Conservation (phyloP, 2,329 filamentous ascomycete genomes). For the Phoma sp. region DNA sequence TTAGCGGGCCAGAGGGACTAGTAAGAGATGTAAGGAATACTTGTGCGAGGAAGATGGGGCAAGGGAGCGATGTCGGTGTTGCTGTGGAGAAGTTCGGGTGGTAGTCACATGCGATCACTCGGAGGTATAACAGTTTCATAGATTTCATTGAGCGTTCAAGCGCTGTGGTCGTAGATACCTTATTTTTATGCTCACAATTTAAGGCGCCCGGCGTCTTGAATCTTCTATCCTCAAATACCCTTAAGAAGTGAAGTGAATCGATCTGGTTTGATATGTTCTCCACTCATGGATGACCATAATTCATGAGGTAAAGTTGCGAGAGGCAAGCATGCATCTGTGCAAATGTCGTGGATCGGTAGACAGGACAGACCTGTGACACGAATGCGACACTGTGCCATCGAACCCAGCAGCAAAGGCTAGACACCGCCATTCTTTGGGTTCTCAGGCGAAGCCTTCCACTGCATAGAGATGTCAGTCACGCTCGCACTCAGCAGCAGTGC, state of each 20-base stretch:
- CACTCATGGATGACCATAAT: no score
- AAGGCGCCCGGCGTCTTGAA: not conserved
- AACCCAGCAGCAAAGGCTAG: not conserved
- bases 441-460: slow-evolving; percentile 46
- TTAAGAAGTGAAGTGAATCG: not conserved
- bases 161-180: not conserved
- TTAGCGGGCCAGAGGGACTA: slow-evolving; percentile 67
- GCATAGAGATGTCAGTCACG: slow-evolving; percentile 16
- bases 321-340: not conserved
- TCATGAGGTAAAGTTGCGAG: no score
- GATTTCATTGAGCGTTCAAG: slow-evolving; percentile 6
- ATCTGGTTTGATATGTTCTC: no score
- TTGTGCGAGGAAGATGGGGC: slow-evolving; percentile 57
- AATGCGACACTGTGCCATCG: not conserved
- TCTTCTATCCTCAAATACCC: not conserved
- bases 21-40: slow-evolving; percentile 66
- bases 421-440: slow-evolving; percentile 43
- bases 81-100: slow-evolving; percentile 72
- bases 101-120: slow-evolving; percentile 32
- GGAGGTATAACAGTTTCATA: not conserved
- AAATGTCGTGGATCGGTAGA: not conserved
- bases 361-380: no score
- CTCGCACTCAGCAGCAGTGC: not conserved
- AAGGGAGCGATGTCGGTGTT: slow-evolving; percentile 59
- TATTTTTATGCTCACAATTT: not conserved